These are phyloP conservation scores for Pelargonium nanum DNA, from an alignment of 345 rosid genomes.

Conservation along the genomic window DNA sequence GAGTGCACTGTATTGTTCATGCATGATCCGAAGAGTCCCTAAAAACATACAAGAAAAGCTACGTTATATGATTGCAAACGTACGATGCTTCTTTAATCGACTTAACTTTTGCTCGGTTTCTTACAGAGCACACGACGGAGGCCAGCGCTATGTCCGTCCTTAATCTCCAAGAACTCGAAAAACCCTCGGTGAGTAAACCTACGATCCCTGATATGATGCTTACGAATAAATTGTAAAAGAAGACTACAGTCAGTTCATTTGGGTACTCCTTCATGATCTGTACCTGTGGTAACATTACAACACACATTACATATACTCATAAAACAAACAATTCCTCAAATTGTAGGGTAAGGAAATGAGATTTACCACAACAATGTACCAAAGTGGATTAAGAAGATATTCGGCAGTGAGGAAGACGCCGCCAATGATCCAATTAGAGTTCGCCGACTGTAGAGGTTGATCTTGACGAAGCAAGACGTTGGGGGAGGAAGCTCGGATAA, in stretches of 20 bases:
- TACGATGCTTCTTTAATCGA: neutral
- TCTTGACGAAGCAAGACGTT: slow-evolving; percentile 11
- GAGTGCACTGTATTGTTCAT: slow-evolving; percentile 42
- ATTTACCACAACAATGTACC: slow-evolving; percentile 86
- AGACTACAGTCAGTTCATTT: slow-evolving; percentile 68
- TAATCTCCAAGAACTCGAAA: slow-evolving; percentile 53
- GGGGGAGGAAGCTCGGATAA: slow-evolving; percentile 26
- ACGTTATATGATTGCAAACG: neutral
- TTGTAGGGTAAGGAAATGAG: neutral
- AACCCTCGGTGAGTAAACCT: slow-evolving; percentile 39
- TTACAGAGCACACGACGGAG: slow-evolving; percentile 74
- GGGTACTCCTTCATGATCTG: slow-evolving; percentile 86
- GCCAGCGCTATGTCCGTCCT: slow-evolving; percentile 42
- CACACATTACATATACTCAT: neutral
- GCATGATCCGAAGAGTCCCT: slow-evolving; percentile 65
- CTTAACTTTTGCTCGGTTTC: slow-evolving; percentile 6
- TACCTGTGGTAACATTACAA: slow-evolving; percentile 28
- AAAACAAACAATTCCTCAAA: neutral
- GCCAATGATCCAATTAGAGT: slow-evolving; percentile 60
- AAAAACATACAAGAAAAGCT: neutral
- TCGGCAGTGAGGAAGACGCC: slow-evolving; percentile 58
- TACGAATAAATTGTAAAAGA: slow-evolving; percentile 60
- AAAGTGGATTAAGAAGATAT: slow-evolving; percentile 55
- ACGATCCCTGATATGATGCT: slow-evolving; percentile 50
- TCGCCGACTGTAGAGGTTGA: slow-evolving; percentile 29